These are phyloP conservation scores for Botrytis paeoniae DNA, from an alignment of 2,329 filamentous ascomycete species.

Conservation along the genomic window DNA sequence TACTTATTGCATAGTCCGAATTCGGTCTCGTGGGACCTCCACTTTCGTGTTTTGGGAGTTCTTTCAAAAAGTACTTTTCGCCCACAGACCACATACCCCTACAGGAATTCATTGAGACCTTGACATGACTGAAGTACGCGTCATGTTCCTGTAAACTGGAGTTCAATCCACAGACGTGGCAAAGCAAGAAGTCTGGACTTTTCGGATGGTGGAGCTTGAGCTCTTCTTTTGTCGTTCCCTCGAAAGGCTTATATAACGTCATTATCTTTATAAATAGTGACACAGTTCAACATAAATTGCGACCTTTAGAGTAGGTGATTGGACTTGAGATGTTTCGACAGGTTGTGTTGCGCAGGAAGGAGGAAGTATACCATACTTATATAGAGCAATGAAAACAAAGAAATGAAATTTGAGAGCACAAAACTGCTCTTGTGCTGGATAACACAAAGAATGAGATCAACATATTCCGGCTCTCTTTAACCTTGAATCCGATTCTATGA, in stretches of 20 bases:
- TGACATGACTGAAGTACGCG: background rate
- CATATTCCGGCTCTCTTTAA: background rate
- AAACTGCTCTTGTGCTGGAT: background rate
- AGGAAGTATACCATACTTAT: background rate
- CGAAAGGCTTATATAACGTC: background rate
- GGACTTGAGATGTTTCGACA: background rate
- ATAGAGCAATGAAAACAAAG: background rate
- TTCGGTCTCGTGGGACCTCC: rapidly evolving
- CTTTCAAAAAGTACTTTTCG: background rate
- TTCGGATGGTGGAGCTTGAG: background rate
- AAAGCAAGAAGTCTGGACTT: background rate
- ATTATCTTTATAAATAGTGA: background rate
- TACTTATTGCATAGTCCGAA: background rate
- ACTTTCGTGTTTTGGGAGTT: rapidly evolving
- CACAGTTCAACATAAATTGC: background rate
- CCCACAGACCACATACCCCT: constrained; percentile 1
- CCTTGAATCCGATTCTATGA: background rate
- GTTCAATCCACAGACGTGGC: background rate
- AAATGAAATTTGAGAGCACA: background rate
- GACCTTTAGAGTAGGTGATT: background rate
- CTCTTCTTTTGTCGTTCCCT: background rate
- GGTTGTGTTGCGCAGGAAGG: too few relatives aligned
- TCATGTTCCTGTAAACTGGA: background rate
- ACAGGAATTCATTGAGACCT: background rate
- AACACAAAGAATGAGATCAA: background rate